Base-by-base conservation (phyloP, 441 rosid species). In the Kokia cookei region DNA sequence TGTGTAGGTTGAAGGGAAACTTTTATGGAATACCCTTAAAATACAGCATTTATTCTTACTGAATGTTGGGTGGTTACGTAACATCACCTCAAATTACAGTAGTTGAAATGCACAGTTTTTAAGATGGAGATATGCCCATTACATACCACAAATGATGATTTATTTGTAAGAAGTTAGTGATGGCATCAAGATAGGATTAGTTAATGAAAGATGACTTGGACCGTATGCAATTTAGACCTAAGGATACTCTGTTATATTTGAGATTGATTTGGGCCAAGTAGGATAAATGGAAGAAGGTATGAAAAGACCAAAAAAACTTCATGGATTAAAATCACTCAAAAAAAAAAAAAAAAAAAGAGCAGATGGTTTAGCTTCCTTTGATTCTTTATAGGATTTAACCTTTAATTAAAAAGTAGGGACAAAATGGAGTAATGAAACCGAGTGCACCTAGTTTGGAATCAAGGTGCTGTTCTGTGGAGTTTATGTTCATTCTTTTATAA, bases 401-500 rank as follows among this genome's bases (percentile, higher is more conserved):
- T 69, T 51, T 32, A 51, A 51, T 51, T 69, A 40, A 53, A 32
- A 37, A 32, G 45, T 29, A n/a, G 26, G 47, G 17, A 32, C 59
- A 68, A 50, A 68, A 50, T 69, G 17, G 72, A 32, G 32, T 32
- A 32, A 53, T 53, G 47, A 51, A 32, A 45, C 29, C 29, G 17
- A 32, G 48, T 51, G 17, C 45, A 50, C 45, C 24, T 32, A 29
- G 26, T 26, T 68, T 29, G 58, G 45, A 43, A 45, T 43, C 47
- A 66, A 47, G 72, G 10, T n/a, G 15, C n/a, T 45, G 19, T 26
- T 66, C 55, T 43, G 37, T 65, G 24, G 54, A 47, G 19, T 58
- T 47, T 29, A 50, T 68, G 59, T 66, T 45, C 48, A 69, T 65
- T 71, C 60, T 59, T 40, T 55, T 69, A 24, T 67, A 45, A 65